Conservation (phyloP, 139 green algal species). For the Chlorella sp. region DNA sequence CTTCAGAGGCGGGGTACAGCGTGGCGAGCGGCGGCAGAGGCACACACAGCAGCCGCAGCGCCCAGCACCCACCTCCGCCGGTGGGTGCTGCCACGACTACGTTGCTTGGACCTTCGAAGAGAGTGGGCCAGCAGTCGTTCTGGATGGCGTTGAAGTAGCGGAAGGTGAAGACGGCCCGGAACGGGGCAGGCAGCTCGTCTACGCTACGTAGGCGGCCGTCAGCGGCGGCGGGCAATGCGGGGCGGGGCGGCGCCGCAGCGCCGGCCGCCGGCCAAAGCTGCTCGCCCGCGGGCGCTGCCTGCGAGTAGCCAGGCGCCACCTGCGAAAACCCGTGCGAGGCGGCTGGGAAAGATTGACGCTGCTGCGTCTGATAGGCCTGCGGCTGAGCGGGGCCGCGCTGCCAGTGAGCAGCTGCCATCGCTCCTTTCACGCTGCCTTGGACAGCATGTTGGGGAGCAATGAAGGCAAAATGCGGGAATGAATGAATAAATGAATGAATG, state of each 20-base stretch:
- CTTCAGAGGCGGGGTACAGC: too few species aligned
- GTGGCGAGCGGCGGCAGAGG: too few species aligned
- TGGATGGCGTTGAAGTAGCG: slow-evolving; percentile 96
- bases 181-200: slow-evolving; percentile 58
- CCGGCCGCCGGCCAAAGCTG: neutral
- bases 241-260: neutral
- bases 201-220: slow-evolving; percentile 36
- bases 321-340: neutral
- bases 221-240: neutral
- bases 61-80: slow-evolving; percentile 53
- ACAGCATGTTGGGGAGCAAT: too few species aligned
- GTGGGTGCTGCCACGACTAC: slow-evolving; percentile 87
- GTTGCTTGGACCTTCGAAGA: slow-evolving; percentile 67
- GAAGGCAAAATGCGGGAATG: neutral
- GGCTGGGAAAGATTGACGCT: neutral
- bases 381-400: neutral
- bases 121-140: slow-evolving; percentile 82
- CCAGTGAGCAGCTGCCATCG: neutral
- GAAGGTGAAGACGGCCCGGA: slow-evolving; percentile 57
- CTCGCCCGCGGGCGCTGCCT: neutral
- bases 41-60: too few species aligned
- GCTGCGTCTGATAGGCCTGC: neutral
- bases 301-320: neutral
- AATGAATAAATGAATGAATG: neutral
- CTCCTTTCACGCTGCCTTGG: too few species aligned